Evolutionary conservation across 169 alveolate species (phyloP).

Genomic region (Fabrea salina): DNA sequence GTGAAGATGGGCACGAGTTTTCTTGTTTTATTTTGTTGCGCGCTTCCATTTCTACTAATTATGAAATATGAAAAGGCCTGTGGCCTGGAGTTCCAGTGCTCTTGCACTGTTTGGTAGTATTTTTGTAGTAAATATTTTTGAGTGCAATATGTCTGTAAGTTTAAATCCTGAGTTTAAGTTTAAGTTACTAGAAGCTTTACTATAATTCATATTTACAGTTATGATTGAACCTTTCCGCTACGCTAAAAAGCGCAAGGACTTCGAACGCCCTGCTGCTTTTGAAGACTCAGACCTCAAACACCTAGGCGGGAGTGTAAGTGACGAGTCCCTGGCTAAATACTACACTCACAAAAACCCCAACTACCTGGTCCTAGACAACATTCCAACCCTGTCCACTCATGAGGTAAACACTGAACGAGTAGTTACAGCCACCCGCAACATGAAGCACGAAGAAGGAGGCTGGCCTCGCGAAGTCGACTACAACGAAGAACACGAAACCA

Average conservation of each 20-base stretch:
- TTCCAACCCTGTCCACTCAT: slow-evolving; percentile 82
- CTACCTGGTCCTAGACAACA: slow-evolving; percentile 75
- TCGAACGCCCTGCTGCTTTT: slow-evolving; percentile 66
- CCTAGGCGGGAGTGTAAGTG: slow-evolving; percentile 43
- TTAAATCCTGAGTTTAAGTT: too few species aligned
- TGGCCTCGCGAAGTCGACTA: slow-evolving; percentile 93
- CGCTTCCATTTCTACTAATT: too few species aligned
- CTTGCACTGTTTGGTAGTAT: too few species aligned
- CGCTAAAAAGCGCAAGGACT: slow-evolving; percentile 67
- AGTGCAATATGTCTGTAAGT: too few species aligned
- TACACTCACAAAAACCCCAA: slow-evolving; percentile 74
- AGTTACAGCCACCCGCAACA: slow-evolving; percentile 73
- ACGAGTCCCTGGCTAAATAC: slow-evolving; percentile 6
- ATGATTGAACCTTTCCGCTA: slow-evolving; percentile 48
- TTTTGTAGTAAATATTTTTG: too few species aligned
- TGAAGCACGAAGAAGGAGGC: slow-evolving; percentile 90
- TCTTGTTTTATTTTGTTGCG: too few species aligned
- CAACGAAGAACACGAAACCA: slow-evolving; percentile 85
- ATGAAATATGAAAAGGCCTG: too few species aligned
- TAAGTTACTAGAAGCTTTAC: too few species aligned
- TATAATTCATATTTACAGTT: too few species aligned
- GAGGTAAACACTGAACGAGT: slow-evolving; percentile 86
- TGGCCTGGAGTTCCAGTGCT: too few species aligned
- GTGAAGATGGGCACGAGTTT: too few species aligned
- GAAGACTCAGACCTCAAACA: slow-evolving; percentile 69